Evolutionary conservation across 2,329 filamentous ascomycete species (phyloP), one percentile per base, ranked within the genome.

Genomic region (Pestalotiopsis sp.): DNA sequence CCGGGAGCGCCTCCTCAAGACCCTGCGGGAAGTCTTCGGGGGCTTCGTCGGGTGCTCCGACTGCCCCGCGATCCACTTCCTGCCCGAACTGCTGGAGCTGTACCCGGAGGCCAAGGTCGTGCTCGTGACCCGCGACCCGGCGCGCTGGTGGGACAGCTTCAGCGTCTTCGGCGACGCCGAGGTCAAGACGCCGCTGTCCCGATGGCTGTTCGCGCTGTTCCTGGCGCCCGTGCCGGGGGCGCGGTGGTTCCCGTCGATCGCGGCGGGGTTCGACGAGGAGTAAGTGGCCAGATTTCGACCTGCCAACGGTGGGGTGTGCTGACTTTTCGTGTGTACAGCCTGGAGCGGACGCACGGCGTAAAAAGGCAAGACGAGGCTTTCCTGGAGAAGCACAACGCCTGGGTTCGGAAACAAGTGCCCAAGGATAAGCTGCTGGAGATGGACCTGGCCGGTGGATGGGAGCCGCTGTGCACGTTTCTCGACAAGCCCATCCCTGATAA

Each of bases 51-150:
- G 79, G 23, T 77, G 80, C 52, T 82, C 83, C 45, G 85, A 87
- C 71, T 71, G 78, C 9, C 84, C 84, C 1, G 78, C 77, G 7
- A 77, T 75, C 20, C 76, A 80, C 64, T 80, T 86, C 40, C 73
- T 84, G 4, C 77, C 79, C 11, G 83, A 86, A 70, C 73, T 86
- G 57, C 70, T 86, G 65, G 78, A 82, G 66, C 71, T 85, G 14
- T 86, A 85, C 69, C 84, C 85, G 0, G 78, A 85, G 31, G 84
- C 83, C 12, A 80, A 81, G 66, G 83, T 86, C 7, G 80, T 87
- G 20, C 78, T 80, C 69, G 79, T 81, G 2, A 75, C 72, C 2
- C 75, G 80, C 17, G 78, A 82, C 66, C 75, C 74, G 4, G 75
- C 75, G 31, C 71, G 73, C 17, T 82, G 80, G 80, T 77, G 75